Conservation (phyloP, 1,284 basidiomycete genomes). For the Ustilago vetiveriae region DNA sequence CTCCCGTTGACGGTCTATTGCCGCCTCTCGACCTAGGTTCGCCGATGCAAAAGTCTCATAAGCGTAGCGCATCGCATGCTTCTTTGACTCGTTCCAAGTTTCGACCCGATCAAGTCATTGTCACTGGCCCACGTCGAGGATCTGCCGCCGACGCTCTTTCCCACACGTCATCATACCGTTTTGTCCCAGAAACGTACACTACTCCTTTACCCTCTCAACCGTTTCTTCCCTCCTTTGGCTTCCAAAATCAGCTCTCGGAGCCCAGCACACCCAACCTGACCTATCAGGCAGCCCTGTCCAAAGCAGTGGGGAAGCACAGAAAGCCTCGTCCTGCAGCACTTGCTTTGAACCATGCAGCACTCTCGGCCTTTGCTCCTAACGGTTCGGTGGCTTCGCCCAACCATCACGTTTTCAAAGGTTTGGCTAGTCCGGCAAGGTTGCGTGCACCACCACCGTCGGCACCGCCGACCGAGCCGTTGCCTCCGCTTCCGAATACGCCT, state of each 20-base stretch:
- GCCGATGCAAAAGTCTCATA: background rate
- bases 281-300: conserved; percentile 30
- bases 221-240: conserved; percentile 4
- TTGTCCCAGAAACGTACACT: conserved; percentile 12
- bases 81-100: conserved; percentile 13
- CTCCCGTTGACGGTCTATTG: conserved; percentile 14
- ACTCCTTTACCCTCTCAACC: conserved; percentile 26
- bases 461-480: conserved; percentile 49
- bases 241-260: conserved; percentile 10
- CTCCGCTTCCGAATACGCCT: conserved; percentile 50
- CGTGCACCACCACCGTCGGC: conserved; percentile 44
- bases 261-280: conserved; percentile 28
- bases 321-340: conserved; percentile 41
- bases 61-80: conserved; percentile 10
- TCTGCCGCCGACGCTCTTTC: conserved; percentile 3
- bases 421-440: conserved; percentile 30
- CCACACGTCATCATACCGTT: background rate
- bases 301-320: conserved; percentile 29
- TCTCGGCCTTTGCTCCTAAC: conserved; percentile 12
- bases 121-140: conserved; percentile 11
- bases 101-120: background rate
- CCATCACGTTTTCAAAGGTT: conserved; percentile 12
- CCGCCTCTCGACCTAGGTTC: conserved; percentile 19
- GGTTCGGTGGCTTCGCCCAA: conserved; percentile 8
- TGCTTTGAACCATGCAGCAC: conserved; percentile 19